Evolutionary conservation across 805 yeast species (phyloP).

Genomic region (Saccharomycopsis javanensis): DNA sequence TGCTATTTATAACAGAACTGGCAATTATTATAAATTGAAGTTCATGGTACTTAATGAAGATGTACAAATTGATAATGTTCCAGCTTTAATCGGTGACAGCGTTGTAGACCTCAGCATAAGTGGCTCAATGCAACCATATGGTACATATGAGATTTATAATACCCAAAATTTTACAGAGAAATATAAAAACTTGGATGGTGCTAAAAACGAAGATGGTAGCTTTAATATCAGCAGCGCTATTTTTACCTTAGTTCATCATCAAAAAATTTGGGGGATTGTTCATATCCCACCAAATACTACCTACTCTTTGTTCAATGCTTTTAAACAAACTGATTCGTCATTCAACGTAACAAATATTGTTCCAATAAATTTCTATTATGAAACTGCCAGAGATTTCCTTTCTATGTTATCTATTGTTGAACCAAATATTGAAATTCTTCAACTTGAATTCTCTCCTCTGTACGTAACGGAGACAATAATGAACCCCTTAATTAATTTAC

Average conservation of each 20-base stretch:
- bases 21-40: conserved; percentile 17
- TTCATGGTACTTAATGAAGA: conserved; percentile 24
- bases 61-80: background rate
- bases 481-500: conserved; percentile 6
- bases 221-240: conserved; percentile 28
- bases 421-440: conserved; percentile 28
- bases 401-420: conserved; percentile 33
- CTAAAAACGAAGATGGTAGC: background rate
- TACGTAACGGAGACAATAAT: conserved; percentile 3
- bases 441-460: conserved; percentile 12
- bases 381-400: conserved; percentile 48
- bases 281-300: conserved; percentile 41
- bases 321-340: conserved; percentile 8
- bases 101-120: background rate
- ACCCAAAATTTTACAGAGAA: background rate
- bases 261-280: conserved; percentile 49
- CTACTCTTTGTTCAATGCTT: conserved; percentile 20
- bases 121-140: background rate
- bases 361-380: conserved; percentile 35
- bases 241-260: conserved; percentile 35
- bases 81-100: conserved; percentile 6
- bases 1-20: conserved; percentile 20
- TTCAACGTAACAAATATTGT: background rate
- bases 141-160: background rate
- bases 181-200: conserved; percentile 16